These are phyloP conservation scores for Noccaea caerulescens DNA, from an alignment of 345 rosid species.

Conservation along the genomic window DNA sequence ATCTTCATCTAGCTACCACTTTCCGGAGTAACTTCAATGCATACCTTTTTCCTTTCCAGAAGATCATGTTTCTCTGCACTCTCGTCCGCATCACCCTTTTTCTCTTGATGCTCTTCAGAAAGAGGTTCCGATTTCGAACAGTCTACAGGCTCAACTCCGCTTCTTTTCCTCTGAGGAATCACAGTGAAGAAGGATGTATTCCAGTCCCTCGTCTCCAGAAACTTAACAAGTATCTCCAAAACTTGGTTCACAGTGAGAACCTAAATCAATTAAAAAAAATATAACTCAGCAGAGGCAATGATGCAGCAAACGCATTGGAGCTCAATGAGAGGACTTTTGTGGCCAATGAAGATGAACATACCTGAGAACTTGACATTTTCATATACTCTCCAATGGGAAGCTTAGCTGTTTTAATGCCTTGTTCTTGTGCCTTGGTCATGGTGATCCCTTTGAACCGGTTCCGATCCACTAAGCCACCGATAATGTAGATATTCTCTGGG, in stretches of 20 bases:
- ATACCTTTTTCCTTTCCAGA: conserved; percentile 58
- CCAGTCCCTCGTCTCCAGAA: conserved; percentile 85
- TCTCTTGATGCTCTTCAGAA: conserved; percentile 45
- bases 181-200: conserved; percentile 83
- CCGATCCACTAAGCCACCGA: conserved; percentile 92
- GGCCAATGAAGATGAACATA: conserved; percentile 22
- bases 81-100: conserved; percentile 41
- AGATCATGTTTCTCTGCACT: conserved; percentile 44
- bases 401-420: conserved; percentile 82
- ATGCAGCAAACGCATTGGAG: conserved; percentile 6
- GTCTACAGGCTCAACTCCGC: conserved; percentile 50
- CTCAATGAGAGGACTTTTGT: not conserved
- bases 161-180: conserved; percentile 87
- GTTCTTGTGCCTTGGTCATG: conserved; percentile 87
- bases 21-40: conserved; percentile 51
- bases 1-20: conserved; percentile 41
- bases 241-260: conserved; percentile 98
- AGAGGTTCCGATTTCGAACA: conserved; percentile 39
- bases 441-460: conserved; percentile 95
- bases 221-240: conserved; percentile 83
- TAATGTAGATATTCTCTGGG: conserved; percentile 59
- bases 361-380: conserved; percentile 99
- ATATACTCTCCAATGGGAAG: conserved; percentile 85
- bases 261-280: conserved; percentile 45
- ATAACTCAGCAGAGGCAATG: conserved; percentile 8